These are phyloP conservation scores for Trypanosoma grayi DNA, from an alignment of 208 protist species.

Conservation along the genomic window DNA sequence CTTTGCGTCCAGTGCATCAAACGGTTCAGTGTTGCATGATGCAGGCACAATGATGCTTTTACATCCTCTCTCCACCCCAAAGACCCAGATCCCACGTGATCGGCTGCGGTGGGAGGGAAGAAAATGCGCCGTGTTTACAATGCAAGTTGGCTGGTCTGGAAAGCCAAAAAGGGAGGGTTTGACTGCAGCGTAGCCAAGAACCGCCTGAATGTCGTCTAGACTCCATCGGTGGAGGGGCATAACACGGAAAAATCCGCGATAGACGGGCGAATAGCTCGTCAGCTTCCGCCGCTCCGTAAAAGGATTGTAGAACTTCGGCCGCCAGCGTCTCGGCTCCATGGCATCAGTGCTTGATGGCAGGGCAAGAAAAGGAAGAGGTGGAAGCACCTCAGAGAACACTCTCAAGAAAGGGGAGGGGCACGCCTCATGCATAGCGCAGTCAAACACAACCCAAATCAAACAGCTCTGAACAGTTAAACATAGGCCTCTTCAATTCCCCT, in stretches of 20 bases:
- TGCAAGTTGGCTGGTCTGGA: conserved; percentile 75
- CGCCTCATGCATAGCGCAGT: too few relatives aligned
- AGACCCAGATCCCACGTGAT: conserved; percentile 67
- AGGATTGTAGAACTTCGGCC: conserved; percentile 82
- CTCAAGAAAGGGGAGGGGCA: background rate
- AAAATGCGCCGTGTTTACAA: conserved; percentile 89
- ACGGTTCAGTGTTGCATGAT: conserved; percentile 65
- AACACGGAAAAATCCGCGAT: conserved; percentile 79
- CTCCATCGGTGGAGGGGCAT: conserved; percentile 84
- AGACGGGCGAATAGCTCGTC: conserved; percentile 54
- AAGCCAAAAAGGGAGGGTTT: conserved; percentile 88
- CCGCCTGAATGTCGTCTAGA: conserved; percentile 59
- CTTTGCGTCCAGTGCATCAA: conserved; percentile 78
- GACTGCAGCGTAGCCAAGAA: conserved; percentile 71
- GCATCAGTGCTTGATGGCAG: conserved; percentile 1
- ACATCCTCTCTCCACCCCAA: conserved; percentile 84
- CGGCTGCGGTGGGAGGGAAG: conserved; percentile 72
- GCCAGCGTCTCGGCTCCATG: conserved; percentile 81
- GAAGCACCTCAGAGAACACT: too few relatives aligned
- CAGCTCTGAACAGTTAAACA: too few relatives aligned
- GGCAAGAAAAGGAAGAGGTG: background rate
- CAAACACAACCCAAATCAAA: too few relatives aligned
- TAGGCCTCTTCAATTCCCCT: too few relatives aligned
- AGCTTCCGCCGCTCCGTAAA: conserved; percentile 61
- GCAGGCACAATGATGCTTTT: conserved; percentile 80